phyloP scores from a whole-genome alignment of 139 green algal species.

The Medakamo hakoo region DNA sequence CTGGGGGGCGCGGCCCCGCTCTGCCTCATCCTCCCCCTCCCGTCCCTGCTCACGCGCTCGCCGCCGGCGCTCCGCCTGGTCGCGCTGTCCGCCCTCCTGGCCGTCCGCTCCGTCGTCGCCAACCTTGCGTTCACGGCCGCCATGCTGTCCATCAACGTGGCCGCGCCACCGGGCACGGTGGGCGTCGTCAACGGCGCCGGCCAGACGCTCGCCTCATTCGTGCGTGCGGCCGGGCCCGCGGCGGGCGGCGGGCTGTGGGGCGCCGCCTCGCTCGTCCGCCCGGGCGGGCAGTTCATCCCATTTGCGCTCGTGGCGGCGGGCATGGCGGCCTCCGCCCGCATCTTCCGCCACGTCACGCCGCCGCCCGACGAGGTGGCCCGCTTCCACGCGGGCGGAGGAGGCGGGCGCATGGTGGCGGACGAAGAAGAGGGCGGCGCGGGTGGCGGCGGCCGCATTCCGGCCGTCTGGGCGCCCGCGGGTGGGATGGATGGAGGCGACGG shows the following conservation, averaged over 20 bases:
- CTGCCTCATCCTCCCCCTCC: slow-evolving; percentile 21
- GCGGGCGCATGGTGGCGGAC: background rate
- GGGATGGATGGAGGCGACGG: no score
- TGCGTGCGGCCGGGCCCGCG: slow-evolving; percentile 34
- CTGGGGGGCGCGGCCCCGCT: slow-evolving; percentile 13
- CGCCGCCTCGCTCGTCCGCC: slow-evolving; percentile 2
- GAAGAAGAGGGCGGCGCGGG: background rate
- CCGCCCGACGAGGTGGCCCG: no score
- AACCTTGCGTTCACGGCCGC: slow-evolving; percentile 32
- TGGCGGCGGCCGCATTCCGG: no score
- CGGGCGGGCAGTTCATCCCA: slow-evolving; percentile 37
- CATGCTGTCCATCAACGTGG: slow-evolving; percentile 41
- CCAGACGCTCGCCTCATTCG: slow-evolving; percentile 36
- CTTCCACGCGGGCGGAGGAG: background rate
- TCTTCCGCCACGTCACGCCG: background rate
- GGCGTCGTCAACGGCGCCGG: slow-evolving; percentile 49
- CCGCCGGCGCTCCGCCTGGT: background rate
- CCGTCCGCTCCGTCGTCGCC: background rate
- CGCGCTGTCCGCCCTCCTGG: background rate
- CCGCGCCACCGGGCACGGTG: slow-evolving; percentile 17
- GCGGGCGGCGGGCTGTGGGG: slow-evolving; percentile 42
- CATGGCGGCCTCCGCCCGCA: no score
- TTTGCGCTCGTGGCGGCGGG: slow-evolving; percentile 21
- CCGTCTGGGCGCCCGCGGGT: no score
- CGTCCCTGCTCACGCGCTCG: slow-evolving; percentile 9